Evolutionary conservation across 306 rosid genomes (phyloP).

Genomic region (Castanea sativa): DNA sequence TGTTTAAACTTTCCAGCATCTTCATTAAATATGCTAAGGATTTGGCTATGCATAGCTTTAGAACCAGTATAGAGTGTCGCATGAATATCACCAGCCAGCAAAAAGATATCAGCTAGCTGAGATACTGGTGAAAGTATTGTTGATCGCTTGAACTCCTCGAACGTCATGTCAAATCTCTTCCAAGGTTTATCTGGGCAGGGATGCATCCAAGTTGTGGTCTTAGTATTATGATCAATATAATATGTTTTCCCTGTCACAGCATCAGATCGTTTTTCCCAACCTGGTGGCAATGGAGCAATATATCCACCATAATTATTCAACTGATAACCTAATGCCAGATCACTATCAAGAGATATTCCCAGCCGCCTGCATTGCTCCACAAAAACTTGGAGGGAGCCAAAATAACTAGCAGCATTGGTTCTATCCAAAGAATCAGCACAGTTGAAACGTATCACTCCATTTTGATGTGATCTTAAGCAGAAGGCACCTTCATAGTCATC

Average conservation of each 20-base stretch:
- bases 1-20: conserved; percentile 93
- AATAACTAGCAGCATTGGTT: conserved; percentile 98
- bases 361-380: conserved; percentile 98
- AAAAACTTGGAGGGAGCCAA: conserved; percentile 93
- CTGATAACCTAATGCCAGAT: conserved; percentile 65
- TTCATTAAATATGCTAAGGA: conserved; percentile 92
- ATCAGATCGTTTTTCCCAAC: conserved; percentile 98
- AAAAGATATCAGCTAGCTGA: conserved; percentile 87
- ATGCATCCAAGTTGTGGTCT: conserved; percentile 97
- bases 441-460: conserved; percentile 89
- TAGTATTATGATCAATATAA: conserved; percentile 92
- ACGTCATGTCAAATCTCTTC: conserved; percentile 97
- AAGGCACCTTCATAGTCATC: conserved; percentile 80
- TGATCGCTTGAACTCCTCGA: conserved; percentile 92
- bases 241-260: conserved; percentile 87
- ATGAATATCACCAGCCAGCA: conserved; percentile 97
- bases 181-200: conserved; percentile 99
- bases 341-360: conserved; percentile 87
- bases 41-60: conserved; percentile 99
- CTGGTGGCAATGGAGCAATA: conserved; percentile 94
- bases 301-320: conserved; percentile 65
- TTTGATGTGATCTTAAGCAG: conserved; percentile 92
- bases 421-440: conserved; percentile 99
- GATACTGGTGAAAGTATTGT: conserved; percentile 88
- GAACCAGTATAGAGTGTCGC: conserved; percentile 99